These are phyloP conservation scores for Chlamydomonas incerta DNA, from an alignment of 139 green algal genomes.

Conservation along the genomic window DNA sequence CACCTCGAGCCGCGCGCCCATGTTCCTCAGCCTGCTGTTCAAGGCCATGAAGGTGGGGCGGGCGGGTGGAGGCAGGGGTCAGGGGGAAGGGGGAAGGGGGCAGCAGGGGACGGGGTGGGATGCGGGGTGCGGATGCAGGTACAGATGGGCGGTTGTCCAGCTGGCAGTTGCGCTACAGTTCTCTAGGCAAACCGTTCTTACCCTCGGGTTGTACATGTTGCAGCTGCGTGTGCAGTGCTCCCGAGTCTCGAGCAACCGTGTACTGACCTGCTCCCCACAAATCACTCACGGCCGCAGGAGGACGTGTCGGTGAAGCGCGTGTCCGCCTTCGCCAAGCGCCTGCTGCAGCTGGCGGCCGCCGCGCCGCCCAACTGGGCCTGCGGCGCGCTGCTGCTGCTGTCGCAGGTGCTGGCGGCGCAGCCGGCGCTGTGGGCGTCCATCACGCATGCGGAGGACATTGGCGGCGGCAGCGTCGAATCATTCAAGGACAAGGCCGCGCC, in stretches of 20 bases:
- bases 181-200: no score
- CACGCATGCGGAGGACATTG: conserved; percentile 82
- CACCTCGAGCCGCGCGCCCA: conserved; percentile 75
- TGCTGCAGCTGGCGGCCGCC: conserved; percentile 88
- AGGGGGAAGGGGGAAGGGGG: neutral
- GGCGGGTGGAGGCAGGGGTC: neutral
- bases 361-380: conserved; percentile 84
- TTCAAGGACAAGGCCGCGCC: conserved; percentile 68
- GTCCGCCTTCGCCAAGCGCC: conserved; percentile 91
- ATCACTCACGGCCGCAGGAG: conserved; percentile 31
- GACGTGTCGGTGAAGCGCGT: conserved; percentile 81
- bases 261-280: neutral
- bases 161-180: no score
- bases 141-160: no score
- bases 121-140: no score
- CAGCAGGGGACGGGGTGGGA: no score
- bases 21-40: conserved; percentile 93
- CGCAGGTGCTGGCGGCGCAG: conserved; percentile 70
- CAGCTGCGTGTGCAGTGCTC: no score
- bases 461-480: conserved; percentile 60
- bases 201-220: no score
- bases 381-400: conserved; percentile 89
- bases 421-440: conserved; percentile 85
- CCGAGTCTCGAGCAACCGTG: no score
- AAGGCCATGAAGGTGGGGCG: conserved; percentile 64